Percentiles rank a stretch among this genome's conserved stretches.
Conservation (phyloP, 1,284 basidiomycete species). For the Malassezia furfur region DNA sequence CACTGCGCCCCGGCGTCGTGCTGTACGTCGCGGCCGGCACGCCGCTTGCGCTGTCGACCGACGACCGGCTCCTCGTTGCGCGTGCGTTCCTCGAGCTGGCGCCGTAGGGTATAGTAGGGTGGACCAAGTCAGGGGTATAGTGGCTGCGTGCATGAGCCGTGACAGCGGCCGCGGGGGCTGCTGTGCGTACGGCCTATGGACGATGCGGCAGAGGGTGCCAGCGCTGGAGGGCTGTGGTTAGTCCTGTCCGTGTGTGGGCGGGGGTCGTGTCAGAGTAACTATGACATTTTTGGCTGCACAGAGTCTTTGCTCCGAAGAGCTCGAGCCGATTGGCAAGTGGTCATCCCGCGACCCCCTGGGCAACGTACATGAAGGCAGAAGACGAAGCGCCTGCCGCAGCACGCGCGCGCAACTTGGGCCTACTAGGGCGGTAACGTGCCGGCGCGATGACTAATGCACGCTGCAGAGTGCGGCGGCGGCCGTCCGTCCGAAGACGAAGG, state of each 20-base stretch:
- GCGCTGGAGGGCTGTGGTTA: background rate
- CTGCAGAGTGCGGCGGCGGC: too few relatives aligned
- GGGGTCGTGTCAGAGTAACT: constrained; percentile 18
- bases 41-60: constrained; percentile 54
- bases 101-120: background rate
- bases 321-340: constrained; percentile 17
- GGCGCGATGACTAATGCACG: too few relatives aligned
- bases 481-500: constrained; percentile 5
- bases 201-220: too few relatives aligned
- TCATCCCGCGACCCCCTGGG: constrained; percentile 4
- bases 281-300: constrained; percentile 22
- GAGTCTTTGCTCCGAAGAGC: constrained; percentile 18
- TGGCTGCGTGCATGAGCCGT: too few relatives aligned
- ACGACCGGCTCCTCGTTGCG: constrained; percentile 55
- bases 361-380: background rate
- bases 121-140: too few relatives aligned
- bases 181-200: too few relatives aligned
- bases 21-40: constrained; percentile 72
- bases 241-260: background rate
- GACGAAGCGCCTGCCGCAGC: background rate
- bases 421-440: too few relatives aligned
- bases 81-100: constrained; percentile 60
- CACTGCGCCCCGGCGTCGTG: constrained; percentile 59
- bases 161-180: too few relatives aligned
- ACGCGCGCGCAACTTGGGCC: background rate